These are phyloP conservation scores for Colletotrichum ledebouriae DNA, from an alignment of 2,329 filamentous ascomycete species.

Conservation along the genomic window DNA sequence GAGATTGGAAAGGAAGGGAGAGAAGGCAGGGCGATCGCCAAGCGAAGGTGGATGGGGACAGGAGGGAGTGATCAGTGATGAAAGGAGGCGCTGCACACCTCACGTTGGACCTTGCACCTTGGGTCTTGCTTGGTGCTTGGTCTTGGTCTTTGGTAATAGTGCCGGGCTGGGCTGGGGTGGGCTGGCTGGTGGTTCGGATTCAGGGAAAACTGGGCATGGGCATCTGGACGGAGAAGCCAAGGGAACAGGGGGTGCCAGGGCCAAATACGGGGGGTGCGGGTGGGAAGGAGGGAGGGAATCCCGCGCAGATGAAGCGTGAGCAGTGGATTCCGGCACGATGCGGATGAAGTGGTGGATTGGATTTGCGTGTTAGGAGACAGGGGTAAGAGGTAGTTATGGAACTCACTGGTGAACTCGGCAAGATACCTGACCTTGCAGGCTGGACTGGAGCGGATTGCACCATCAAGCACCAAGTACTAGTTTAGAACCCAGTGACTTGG, in stretches of 20 bases:
- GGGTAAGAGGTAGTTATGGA: conserved; percentile 4
- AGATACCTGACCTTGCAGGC: too few species aligned
- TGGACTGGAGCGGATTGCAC: too few species aligned
- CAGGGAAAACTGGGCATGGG: conserved; percentile 35
- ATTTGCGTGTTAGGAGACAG: conserved; percentile 29
- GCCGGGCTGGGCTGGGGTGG: conserved; percentile 8
- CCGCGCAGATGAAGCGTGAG: conserved; percentile 18
- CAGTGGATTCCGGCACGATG: conserved; percentile 19
- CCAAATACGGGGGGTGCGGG: conserved; percentile 27
- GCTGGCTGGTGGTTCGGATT: conserved; percentile 29
- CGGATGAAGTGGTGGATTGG: conserved; percentile 13
- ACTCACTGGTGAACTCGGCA: too few species aligned
- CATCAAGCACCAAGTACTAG: not conserved
- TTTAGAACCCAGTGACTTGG: conserved; percentile 22
- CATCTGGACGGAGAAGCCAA: conserved; percentile 10
- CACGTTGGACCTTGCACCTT: not conserved
- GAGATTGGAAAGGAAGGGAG: conserved; percentile 37
- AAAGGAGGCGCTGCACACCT: conserved; percentile 31
- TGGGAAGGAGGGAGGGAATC: conserved; percentile 22
- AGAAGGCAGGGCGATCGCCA: conserved; percentile 36
- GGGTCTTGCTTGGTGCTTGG: not conserved
- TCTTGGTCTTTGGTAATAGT: not conserved
- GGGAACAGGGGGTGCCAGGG: not conserved
- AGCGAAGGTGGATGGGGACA: conserved; percentile 38
- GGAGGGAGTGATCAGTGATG: conserved; percentile 29